Conservation (phyloP, 2,329 filamentous ascomycete genomes). For the Ophiocordyceps unilateralis region DNA sequence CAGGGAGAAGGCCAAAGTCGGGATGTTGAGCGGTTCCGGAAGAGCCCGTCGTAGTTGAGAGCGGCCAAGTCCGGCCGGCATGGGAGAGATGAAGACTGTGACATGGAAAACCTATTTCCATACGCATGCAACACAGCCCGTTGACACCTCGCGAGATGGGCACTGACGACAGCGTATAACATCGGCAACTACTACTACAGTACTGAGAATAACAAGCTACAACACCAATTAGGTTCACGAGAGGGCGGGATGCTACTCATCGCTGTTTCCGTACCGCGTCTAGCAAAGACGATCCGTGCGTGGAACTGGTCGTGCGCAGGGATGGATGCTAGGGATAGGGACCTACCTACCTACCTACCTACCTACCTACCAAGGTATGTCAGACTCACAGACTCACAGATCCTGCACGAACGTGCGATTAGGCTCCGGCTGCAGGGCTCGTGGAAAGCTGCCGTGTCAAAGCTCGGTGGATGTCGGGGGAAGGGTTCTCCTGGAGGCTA, state of each 20-base stretch:
- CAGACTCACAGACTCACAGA: neutral
- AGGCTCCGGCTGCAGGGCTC: neutral
- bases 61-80: too few relatives aligned
- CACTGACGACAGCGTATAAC: too few relatives aligned
- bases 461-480: neutral
- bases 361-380: too few relatives aligned
- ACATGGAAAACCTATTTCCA: too few relatives aligned
- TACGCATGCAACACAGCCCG: too few relatives aligned
- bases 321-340: too few relatives aligned
- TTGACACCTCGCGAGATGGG: too few relatives aligned
- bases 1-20: neutral
- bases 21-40: neutral
- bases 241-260: neutral
- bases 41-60: neutral
- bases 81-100: too few relatives aligned
- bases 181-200: neutral
- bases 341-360: too few relatives aligned
- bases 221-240: neutral
- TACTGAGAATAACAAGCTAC: neutral
- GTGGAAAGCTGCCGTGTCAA: neutral
- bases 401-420: neutral
- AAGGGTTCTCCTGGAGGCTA: neutral
- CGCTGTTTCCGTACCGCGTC: neutral
- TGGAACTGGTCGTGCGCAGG: neutral
- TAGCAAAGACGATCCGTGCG: neutral